phyloP scores from a whole-genome alignment of 257 asterid genomes.

The Scutellaria galericulata region DNA sequence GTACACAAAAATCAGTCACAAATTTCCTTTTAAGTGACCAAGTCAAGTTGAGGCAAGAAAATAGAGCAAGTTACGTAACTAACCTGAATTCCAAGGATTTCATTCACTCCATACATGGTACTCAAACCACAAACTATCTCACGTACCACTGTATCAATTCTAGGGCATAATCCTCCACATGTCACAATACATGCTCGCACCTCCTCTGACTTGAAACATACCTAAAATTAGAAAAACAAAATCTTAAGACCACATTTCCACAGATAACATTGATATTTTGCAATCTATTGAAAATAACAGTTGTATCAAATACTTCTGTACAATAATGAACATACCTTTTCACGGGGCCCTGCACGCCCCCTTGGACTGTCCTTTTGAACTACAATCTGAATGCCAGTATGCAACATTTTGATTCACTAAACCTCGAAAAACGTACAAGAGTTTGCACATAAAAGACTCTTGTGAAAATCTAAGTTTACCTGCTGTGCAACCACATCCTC shows the following conservation, averaged over 20 bases:
- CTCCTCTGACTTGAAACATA: conserved; percentile 77
- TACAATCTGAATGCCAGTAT: conserved; percentile 63
- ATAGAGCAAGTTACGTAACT: conserved; percentile 30
- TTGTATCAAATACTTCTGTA: neutral
- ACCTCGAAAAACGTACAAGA: neutral
- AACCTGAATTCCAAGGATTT: conserved; percentile 91
- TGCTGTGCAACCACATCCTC: conserved; percentile 85
- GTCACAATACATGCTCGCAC: conserved; percentile 93
- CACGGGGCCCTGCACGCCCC: conserved; percentile 97
- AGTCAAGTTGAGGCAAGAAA: conserved; percentile 25
- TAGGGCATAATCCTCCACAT: conserved; percentile 99
- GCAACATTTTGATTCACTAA: conserved; percentile 22
- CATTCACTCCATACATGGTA: conserved; percentile 80
- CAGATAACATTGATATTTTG: conserved; percentile 2
- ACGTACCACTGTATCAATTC: conserved; percentile 92
- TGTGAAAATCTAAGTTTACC: conserved; percentile 44
- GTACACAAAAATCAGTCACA: neutral
- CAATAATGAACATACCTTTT: conserved; percentile 52
- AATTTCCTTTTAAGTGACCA: conserved; percentile 5
- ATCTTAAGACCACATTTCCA: conserved; percentile 24
- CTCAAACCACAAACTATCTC: conserved; percentile 91
- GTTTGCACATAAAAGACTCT: neutral
- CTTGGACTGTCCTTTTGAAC: conserved; percentile 82
- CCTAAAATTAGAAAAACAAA: conserved; percentile 52
- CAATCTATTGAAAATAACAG: neutral